Evolutionary conservation across 2,329 filamentous ascomycete species (phyloP), one percentile per base, ranked within the genome.

Genomic region (Furcasterigmium furcatum): DNA sequence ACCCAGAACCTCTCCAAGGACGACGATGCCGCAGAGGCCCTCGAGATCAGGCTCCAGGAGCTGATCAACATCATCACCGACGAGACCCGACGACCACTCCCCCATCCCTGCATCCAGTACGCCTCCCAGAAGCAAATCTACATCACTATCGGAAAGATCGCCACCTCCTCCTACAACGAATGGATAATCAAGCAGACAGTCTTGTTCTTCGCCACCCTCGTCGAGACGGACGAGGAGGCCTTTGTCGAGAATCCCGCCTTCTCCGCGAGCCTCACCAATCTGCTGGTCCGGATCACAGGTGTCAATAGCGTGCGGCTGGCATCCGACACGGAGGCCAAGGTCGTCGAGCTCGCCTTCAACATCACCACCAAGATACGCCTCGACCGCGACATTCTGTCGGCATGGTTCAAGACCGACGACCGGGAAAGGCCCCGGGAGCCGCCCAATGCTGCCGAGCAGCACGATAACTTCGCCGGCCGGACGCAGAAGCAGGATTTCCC

Each of bases 141-240:
- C 64, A 84, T 90, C 5, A 87, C 88, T 12, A 85, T 97, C 52
- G 88, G 88, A 52, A 91, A 95, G 68, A 91, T 97, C 55, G 91
- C 91, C 3, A 83, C 88, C 3, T 85, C 86, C 0, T 91, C 88
- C 25, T 86, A 89, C 63, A 88, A 95, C 64, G 87, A 95, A 57
- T 85, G 82, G 60, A 85, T 96, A 59, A 86, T 97, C 55, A 84
- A 86, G 53, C 88, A 92, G 59, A 87, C 88, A 21, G 87, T 96
- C 30, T 74, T 85, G 34, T 84, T 96, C 61, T 96, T 96, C 66
- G 90, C 89, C 46, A 91, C 90, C 14, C 77, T 99, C 52, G 88
- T 97, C 58, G 94, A 99, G 67, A 94, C 91, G 63, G 94, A 97
- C 65, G 91, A 96, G 68, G 94, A 96, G 62, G 90, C 91, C 29